Percentiles rank a stretch among this genome's conserved stretches.
phyloP scores from a whole-genome alignment of 2,329 filamentous ascomycete species.

The Fusarium udum region DNA sequence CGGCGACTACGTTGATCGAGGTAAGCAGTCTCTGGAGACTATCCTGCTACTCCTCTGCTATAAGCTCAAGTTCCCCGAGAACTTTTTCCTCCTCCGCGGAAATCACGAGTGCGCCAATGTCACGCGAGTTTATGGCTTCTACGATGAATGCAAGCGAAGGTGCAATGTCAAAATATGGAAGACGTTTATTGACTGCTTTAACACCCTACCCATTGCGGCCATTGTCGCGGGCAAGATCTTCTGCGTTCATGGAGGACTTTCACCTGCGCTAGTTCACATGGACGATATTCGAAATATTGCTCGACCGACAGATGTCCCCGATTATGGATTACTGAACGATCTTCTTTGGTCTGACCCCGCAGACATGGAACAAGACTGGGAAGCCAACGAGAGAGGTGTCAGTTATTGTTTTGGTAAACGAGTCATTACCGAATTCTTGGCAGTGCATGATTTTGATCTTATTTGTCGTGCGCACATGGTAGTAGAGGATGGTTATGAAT shows the following conservation, averaged over 20 bases:
- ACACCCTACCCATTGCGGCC: conserved; percentile 95
- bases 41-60: conserved; percentile 96
- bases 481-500: conserved; percentile 98
- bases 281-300: conserved; percentile 97
- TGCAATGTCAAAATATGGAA: conserved; percentile 99
- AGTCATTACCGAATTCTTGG: conserved; percentile 95
- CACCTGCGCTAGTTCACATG: conserved; percentile 93
- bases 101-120: conserved; percentile 99
- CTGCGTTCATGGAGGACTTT: conserved; percentile 98
- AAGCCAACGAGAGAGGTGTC: conserved; percentile 94
- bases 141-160: conserved; percentile 98
- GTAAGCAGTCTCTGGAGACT: conserved; percentile 98
- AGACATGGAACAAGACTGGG: conserved; percentile 98
- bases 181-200: conserved; percentile 99
- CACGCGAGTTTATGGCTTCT: conserved; percentile 99
- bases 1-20: conserved; percentile 97
- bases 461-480: conserved; percentile 99
- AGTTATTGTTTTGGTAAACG: conserved; percentile 99
- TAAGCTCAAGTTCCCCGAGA: conserved; percentile 99
- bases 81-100: conserved; percentile 98
- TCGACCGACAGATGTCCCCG: conserved; percentile 94
- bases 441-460: conserved; percentile 94
- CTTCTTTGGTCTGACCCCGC: conserved; percentile 97
- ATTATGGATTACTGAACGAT: conserved; percentile 95
- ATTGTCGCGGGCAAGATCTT: conserved; percentile 99